Percentiles rank a stretch among this genome's conserved stretches.
phyloP scores from a whole-genome alignment of 2,329 filamentous ascomycete species.

The Colletotrichum cordylinicola region DNA sequence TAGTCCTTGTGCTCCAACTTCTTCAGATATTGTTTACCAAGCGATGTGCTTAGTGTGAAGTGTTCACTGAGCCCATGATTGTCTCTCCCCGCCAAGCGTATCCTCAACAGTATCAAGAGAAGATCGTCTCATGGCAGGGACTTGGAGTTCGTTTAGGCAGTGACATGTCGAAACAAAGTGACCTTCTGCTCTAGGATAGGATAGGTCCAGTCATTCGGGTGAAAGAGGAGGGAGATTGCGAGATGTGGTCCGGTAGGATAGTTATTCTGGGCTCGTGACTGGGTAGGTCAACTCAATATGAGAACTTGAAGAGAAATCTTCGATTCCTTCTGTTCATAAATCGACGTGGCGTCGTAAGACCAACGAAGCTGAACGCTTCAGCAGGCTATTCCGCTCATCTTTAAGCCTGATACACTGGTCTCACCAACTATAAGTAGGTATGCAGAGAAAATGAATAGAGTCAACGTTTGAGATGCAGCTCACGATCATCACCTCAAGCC shows the following conservation, averaged over 20 bases:
- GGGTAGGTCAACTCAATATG: not conserved
- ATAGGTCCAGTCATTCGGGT: not conserved
- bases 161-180: not conserved
- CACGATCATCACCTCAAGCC: not conserved
- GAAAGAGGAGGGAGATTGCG: not conserved
- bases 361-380: not conserved
- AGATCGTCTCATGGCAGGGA: not conserved
- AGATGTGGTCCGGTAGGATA: not conserved
- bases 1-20: not conserved
- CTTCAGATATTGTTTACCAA: not conserved
- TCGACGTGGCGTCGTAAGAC: not conserved
- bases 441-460: not conserved
- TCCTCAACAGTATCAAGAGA: not conserved
- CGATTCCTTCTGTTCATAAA: not conserved
- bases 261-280: not conserved
- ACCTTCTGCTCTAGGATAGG: not conserved
- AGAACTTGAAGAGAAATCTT: not conserved
- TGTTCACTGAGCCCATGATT: not conserved
- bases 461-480: not conserved
- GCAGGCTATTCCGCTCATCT: not conserved
- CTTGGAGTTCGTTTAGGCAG: not conserved
- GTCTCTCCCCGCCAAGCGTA: accelerated
- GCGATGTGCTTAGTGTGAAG: accelerated
- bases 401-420: not conserved
- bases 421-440: not conserved